Conservation (phyloP, 306 rosid genomes). For the Quercus ilex region DNA sequence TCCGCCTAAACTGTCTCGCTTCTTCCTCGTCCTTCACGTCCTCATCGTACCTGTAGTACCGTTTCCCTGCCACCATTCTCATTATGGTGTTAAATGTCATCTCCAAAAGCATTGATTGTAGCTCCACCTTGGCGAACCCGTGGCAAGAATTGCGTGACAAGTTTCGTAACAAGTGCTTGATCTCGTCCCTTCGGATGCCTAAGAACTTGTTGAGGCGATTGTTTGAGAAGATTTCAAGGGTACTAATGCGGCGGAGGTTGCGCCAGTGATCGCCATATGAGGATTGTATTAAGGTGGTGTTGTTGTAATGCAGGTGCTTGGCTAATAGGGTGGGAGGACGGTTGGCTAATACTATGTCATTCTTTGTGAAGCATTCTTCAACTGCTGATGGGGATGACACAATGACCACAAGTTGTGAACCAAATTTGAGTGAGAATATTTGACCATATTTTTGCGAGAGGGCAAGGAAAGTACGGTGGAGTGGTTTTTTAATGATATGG, state of each 20-base stretch:
- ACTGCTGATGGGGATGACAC: slow-evolving; percentile 43
- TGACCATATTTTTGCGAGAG: slow-evolving; percentile 31
- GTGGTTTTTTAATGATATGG: too few species aligned
- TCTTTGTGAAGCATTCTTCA: slow-evolving; percentile 70
- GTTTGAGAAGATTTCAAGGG: slow-evolving; percentile 54
- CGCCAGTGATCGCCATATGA: slow-evolving; percentile 82
- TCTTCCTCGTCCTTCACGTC: slow-evolving; percentile 31
- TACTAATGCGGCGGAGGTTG: slow-evolving; percentile 64
- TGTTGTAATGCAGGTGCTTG: slow-evolving; percentile 44
- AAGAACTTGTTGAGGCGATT: slow-evolving; percentile 24
- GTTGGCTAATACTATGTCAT: slow-evolving; percentile 54
- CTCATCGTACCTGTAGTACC: slow-evolving; percentile 42
- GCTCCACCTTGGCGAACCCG: slow-evolving; percentile 30
- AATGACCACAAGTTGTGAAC: slow-evolving; percentile 30
- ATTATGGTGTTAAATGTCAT: slow-evolving; percentile 53
- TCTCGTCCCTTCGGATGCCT: slow-evolving; percentile 41
- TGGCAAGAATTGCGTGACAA: slow-evolving; percentile 1
- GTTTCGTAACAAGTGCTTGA: slow-evolving; percentile 21
- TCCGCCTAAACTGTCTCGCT: slow-evolving; percentile 37
- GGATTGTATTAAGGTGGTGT: slow-evolving; percentile 21
- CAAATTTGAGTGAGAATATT: slow-evolving; percentile 22
- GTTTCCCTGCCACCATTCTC: slow-evolving; percentile 70
- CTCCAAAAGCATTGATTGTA: slow-evolving; percentile 30
- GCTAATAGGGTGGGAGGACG: slow-evolving; percentile 21
- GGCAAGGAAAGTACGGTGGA: too few species aligned